phyloP scores from a whole-genome alignment of 805 yeast species.

The Candida pseudofarinosa region DNA sequence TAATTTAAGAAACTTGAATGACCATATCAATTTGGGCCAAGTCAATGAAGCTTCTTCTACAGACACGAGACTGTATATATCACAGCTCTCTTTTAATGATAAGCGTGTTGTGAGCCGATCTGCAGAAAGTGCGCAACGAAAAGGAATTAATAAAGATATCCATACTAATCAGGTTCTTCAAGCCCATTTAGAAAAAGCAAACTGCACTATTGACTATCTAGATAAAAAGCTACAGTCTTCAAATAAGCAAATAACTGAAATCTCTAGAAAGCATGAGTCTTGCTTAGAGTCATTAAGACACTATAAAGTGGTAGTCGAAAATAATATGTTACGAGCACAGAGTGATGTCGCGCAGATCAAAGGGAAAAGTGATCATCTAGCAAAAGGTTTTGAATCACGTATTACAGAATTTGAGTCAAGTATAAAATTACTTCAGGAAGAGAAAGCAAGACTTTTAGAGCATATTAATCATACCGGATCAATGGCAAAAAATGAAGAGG shows the following conservation, averaged over 20 bases:
- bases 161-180: too few species aligned
- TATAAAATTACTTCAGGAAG: background rate
- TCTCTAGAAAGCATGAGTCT: background rate
- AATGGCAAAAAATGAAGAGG: background rate
- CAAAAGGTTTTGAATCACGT: background rate
- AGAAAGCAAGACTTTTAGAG: background rate
- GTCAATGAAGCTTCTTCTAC: too few species aligned
- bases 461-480: background rate
- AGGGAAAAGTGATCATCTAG: background rate
- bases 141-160: too few species aligned
- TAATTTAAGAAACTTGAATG: too few species aligned
- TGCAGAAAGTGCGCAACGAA: too few species aligned
- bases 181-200: background rate
- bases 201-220: background rate
- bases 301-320: background rate
- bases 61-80: too few species aligned
- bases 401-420: background rate
- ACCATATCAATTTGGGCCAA: too few species aligned
- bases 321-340: background rate
- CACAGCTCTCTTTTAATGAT: too few species aligned
- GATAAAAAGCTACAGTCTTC: background rate
- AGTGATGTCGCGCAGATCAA: background rate
- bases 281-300: background rate
- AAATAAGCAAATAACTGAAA: background rate
- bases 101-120: too few species aligned